Evolutionary conservation across 2,329 filamentous ascomycete genomes (phyloP), one percentile per base, ranked within the genome.

Genomic region (Cryphonectria nitschkei): DNA sequence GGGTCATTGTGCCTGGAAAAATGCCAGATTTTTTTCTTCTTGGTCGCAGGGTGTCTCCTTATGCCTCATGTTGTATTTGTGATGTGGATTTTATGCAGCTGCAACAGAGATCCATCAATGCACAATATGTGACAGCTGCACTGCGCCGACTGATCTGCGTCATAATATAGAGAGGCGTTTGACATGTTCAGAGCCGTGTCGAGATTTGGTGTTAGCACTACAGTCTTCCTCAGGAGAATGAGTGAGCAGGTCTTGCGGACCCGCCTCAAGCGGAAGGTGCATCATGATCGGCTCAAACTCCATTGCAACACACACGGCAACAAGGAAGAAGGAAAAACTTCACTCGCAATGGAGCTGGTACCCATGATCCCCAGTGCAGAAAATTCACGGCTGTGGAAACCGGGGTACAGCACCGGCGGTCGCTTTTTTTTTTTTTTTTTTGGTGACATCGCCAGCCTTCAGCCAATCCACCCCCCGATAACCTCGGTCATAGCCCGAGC

Each of bases 401-500:
- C 41, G 62, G 63, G 32, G 43, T 65, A 43, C 52, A 56, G 50
- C 41, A 43, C n/a, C 29, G 52, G 54, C 54, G 58, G 61, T 66
- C 54, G n/a, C 37, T 22, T 34, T 9, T 41, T 13, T 29, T 6
- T 41, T 13, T 26, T 26, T 26, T 26, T 26, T 41, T 13, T 29
- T 6, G 63, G 43, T 50, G 26, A 50, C 41, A 39, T 22, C 1
- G 58, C 6, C 19, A 39, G 7, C 9, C 1, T 32, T 32, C 32
- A 22, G 43, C 62, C 26, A 32, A 32, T 52, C 62, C 62, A 65
- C 41, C 43, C 29, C 63, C 43, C 16, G 46, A 56, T 61, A 34
- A 29, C 50, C 65, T 72, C 71, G 71, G 71, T 32, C 64, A 71
- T 14, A 65, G 39, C 50, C 69, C 71, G 69, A 73, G 56, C 16